These are phyloP conservation scores for Raffaelea arxii DNA, from an alignment of 2,329 filamentous ascomycete genomes.

Conservation along the genomic window DNA sequence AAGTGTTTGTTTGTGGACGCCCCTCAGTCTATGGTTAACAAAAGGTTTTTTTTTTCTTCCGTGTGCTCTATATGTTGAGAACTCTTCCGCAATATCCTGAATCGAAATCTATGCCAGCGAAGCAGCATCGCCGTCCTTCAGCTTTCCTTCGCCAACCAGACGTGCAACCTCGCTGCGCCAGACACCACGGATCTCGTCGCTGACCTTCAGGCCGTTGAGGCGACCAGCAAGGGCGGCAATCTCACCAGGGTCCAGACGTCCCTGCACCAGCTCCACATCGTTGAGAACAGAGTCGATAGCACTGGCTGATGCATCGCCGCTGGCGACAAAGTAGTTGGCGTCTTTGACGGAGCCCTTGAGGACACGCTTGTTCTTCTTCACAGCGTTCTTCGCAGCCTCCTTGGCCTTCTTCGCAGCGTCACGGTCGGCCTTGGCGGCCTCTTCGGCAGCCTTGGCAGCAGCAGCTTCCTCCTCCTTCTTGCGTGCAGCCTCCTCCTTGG, in stretches of 20 bases:
- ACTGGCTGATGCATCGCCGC: conserved; percentile 60
- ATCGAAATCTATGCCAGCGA: conserved; percentile 41
- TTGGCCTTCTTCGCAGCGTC: conserved; percentile 91
- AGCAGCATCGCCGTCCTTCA: conserved; percentile 77
- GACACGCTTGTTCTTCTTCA: conserved; percentile 99
- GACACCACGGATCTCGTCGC: conserved; percentile 73
- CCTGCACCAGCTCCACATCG: conserved; percentile 79
- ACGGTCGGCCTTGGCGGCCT: conserved; percentile 72
- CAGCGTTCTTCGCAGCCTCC: conserved; percentile 95
- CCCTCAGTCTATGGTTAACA: too few relatives aligned
- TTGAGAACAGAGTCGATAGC: conserved; percentile 75
- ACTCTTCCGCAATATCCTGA: too few relatives aligned
- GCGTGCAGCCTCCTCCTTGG: conserved; percentile 73
- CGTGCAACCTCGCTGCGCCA: conserved; percentile 72
- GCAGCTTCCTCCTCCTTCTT: conserved; percentile 78
- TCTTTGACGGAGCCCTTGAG: conserved; percentile 92
- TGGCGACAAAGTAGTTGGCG: conserved; percentile 86
- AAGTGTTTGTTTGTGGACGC: too few relatives aligned
- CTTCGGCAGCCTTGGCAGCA: conserved; percentile 74
- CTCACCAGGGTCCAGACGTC: conserved; percentile 85
- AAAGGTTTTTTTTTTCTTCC: too few relatives aligned
- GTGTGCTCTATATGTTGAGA: too few relatives aligned
- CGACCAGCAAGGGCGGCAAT: conserved; percentile 73
- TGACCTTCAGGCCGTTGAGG: conserved; percentile 69
- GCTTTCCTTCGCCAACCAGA: conserved; percentile 71